Evolutionary conservation across 345 rosid species (phyloP).

Genomic region (Gynandropsis gynandra): DNA sequence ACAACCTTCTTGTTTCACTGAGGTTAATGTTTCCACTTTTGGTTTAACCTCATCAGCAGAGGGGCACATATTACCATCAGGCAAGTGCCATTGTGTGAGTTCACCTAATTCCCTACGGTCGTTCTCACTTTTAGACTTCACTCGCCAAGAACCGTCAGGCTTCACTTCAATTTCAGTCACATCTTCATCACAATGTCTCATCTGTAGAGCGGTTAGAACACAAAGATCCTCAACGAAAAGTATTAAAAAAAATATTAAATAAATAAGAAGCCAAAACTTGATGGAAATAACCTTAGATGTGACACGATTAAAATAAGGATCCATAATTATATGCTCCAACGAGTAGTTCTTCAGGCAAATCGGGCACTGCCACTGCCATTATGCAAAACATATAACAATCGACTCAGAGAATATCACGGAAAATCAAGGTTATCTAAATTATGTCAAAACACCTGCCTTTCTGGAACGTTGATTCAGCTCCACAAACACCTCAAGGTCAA

Average conservation of each 20-base stretch:
- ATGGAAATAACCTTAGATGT: slow-evolving; percentile 54
- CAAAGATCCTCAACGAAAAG: slow-evolving; percentile 13
- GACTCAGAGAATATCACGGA: slow-evolving; percentile 16
- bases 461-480: slow-evolving; percentile 95
- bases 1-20: slow-evolving; percentile 63
- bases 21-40: slow-evolving; percentile 44
- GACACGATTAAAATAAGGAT: slow-evolving; percentile 86
- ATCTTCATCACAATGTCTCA: slow-evolving; percentile 83
- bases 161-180: slow-evolving; percentile 77
- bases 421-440: neutral
- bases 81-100: slow-evolving; percentile 75
- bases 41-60: slow-evolving; percentile 37
- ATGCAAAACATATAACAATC: slow-evolving; percentile 10
- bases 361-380: slow-evolving; percentile 97
- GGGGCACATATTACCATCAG: slow-evolving; percentile 55
- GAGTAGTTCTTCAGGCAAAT: slow-evolving; percentile 87
- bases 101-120: slow-evolving; percentile 79
- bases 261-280: slow-evolving; percentile 9
- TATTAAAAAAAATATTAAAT: neutral
- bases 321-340: slow-evolving; percentile 70
- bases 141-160: slow-evolving; percentile 98
- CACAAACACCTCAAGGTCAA: slow-evolving; percentile 93
- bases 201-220: slow-evolving; percentile 35
- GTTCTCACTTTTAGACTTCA: slow-evolving; percentile 59
- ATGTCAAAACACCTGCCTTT: slow-evolving; percentile 52